Percentiles rank a stretch among this genome's conserved stretches.
phyloP scores from a whole-genome alignment of 2,329 filamentous ascomycete genomes.

The Lachnellula hyalina region DNA sequence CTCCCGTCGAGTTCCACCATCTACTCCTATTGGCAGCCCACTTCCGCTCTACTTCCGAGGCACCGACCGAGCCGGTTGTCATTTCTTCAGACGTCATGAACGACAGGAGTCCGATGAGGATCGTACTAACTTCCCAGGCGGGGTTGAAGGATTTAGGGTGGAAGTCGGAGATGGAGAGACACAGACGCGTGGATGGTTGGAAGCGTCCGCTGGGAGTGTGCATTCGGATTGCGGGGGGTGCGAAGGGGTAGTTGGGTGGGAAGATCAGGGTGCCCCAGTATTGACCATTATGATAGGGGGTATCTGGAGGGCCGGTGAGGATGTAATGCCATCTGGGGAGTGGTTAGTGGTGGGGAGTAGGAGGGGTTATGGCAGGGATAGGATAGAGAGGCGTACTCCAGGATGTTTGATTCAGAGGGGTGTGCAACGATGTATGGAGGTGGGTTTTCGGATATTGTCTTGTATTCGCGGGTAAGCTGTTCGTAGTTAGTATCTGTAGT shows the following conservation, averaged over 20 bases:
- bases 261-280: constrained; percentile 98
- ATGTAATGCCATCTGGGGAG: constrained; percentile 79
- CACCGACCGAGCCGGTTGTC: constrained; percentile 86
- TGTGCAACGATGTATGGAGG: constrained; percentile 86
- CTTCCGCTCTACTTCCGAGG: constrained; percentile 69
- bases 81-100: constrained; percentile 99
- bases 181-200: constrained; percentile 85
- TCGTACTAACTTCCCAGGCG: constrained; percentile 96
- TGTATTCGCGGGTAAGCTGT: constrained; percentile 59
- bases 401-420: constrained; percentile 83
- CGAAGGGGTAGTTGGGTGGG: constrained; percentile 94
- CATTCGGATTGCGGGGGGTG: constrained; percentile 96
- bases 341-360: constrained; percentile 9
- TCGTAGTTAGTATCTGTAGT: constrained; percentile 5
- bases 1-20: constrained; percentile 97
- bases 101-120: constrained; percentile 85
- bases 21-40: constrained; percentile 70
- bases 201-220: constrained; percentile 96
- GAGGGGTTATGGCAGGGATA: background rate
- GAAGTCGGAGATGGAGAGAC: constrained; percentile 94
- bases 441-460: constrained; percentile 65
- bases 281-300: constrained; percentile 89
- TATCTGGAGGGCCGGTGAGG: constrained; percentile 88
- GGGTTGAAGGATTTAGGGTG: constrained; percentile 98
- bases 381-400: constrained; percentile 58